Evolutionary conservation across 2,329 filamentous ascomycete genomes (phyloP).

Genomic region (Rhinocladiella mackenziei): DNA sequence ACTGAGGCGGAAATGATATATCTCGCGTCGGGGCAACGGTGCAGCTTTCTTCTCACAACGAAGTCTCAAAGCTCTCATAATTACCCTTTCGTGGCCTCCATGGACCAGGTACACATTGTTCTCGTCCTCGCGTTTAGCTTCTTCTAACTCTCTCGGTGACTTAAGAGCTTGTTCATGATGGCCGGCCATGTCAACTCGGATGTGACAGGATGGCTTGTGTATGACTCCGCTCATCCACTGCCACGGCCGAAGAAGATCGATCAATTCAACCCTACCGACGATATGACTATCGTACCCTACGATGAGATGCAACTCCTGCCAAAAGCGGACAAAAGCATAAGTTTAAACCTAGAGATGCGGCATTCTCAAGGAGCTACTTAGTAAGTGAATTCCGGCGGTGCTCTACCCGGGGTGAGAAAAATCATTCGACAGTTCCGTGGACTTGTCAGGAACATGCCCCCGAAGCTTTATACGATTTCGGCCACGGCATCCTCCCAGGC

Average conservation of each 20-base stretch:
- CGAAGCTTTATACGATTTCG: too few relatives aligned
- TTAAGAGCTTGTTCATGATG: constrained; percentile 8
- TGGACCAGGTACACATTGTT: constrained; percentile 4
- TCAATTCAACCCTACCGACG: constrained; percentile 66
- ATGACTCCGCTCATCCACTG: constrained; percentile 46
- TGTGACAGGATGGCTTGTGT: constrained; percentile 53
- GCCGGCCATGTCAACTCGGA: constrained; percentile 54
- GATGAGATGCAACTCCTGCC: constrained; percentile 61
- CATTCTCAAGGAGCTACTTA: constrained; percentile 53
- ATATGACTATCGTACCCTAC: constrained; percentile 64
- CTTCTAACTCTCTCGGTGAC: neutral
- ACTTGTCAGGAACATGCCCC: too few relatives aligned
- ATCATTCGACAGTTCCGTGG: too few relatives aligned
- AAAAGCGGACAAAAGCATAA: constrained; percentile 57
- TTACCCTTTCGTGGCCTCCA: constrained; percentile 56
- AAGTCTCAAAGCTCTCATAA: constrained; percentile 56
- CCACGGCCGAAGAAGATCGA: constrained; percentile 54
- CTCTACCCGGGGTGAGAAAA: too few relatives aligned
- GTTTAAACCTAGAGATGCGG: constrained; percentile 62
- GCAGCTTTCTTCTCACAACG: constrained; percentile 45
- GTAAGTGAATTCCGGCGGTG: too few relatives aligned
- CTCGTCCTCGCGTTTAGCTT: neutral
- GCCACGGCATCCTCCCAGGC: too few relatives aligned
- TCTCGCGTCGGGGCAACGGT: constrained; percentile 60
- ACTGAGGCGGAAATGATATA: constrained; percentile 59